These are phyloP conservation scores for Collybiopsis confluens DNA, from an alignment of 768 basidiomycete species.

Conservation along the genomic window DNA sequence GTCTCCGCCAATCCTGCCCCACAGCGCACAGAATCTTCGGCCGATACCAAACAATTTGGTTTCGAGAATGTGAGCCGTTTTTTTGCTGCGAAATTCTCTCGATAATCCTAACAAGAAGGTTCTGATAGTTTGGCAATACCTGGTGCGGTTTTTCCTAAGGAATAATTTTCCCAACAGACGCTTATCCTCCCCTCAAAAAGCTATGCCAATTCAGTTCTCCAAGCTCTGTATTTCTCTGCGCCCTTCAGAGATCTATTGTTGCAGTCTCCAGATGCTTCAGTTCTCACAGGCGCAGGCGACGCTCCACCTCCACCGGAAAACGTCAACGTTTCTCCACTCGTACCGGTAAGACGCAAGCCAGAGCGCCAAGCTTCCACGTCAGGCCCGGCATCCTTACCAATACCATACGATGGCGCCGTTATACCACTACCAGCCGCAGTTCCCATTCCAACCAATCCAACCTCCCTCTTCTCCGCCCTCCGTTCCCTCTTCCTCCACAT, in stretches of 20 bases:
- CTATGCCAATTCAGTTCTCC: slow-evolving; percentile 98
- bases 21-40: slow-evolving; percentile 38
- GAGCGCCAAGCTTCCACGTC: slow-evolving; percentile 44
- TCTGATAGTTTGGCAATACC: slow-evolving; percentile 85
- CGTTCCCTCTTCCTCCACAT: slow-evolving; percentile 88
- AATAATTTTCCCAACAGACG: too few species aligned
- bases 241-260: slow-evolving; percentile 90
- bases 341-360: slow-evolving; percentile 48
- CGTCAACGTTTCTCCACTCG: slow-evolving; percentile 21
- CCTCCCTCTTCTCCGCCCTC: slow-evolving; percentile 86
- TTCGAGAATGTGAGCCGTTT: slow-evolving; percentile 81
- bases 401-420: slow-evolving; percentile 11
- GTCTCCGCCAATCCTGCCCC: slow-evolving; percentile 25
- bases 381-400: slow-evolving; percentile 26
- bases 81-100: slow-evolving; percentile 1
- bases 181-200: slow-evolving; percentile 29
- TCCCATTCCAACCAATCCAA: slow-evolving; percentile 44
- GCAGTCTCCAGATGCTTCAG: slow-evolving; percentile 56
- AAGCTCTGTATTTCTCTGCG: slow-evolving; percentile 91
- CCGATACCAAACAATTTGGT: slow-evolving; percentile 90
- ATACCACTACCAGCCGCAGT: slow-evolving; percentile 25
- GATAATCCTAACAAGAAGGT: slow-evolving; percentile 9
- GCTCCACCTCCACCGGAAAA: slow-evolving; percentile 24
- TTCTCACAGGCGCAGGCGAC: slow-evolving; percentile 23
- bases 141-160: slow-evolving; percentile 60